Evolutionary conservation across 371 early-diverging fungal genomes (phyloP), one percentile per base, ranked within the genome.

Genomic region (Mortierella sp.): DNA sequence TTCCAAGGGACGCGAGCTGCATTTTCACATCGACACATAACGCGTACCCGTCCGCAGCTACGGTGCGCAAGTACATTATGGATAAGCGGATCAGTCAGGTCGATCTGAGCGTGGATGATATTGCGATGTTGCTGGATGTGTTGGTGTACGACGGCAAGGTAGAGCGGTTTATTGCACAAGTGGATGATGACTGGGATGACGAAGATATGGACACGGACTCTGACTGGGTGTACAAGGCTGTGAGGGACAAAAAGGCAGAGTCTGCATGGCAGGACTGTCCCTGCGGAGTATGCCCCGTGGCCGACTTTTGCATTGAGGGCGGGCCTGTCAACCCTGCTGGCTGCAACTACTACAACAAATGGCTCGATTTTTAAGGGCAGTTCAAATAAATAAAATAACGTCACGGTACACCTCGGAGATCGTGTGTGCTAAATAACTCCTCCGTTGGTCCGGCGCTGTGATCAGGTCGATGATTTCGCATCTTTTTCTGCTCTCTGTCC

Each of bases 91-190:
- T 97, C 74, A 92, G 95, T 9, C 93, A 93, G 31, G 95, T 97
- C 16, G 94, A 94, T 50, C 89, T 99, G 42, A 90, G 93, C 8
- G 87, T 92, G 11, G 92, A 89, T 11, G 98, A 99, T 78, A 94
- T 99, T 47, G 91, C 93, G 28, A 91, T 90, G 83, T 88, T 99
- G 54, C 84, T 98, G 75, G 97, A 98, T 84, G 93, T 96, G 34
- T 91, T 99, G 24, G 93, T 96, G 9, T 98, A 96, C 82, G 99
- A 99, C 84, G 97, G 97, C 48, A 95, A 94, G 74, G 89, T 98
- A 10, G 96, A 96, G 84, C 91, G 92, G 68, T 89, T 91, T 77
- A 73, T 92, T 44, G 91, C 94, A 5, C 89, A 88, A 55, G 90
- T 91, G 42, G 91, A 92, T 65, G 93, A 93, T 44, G 80, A 84